These are phyloP conservation scores for Ottelia alismoides DNA, from an alignment of 106 monocot species.

Conservation along the genomic window DNA sequence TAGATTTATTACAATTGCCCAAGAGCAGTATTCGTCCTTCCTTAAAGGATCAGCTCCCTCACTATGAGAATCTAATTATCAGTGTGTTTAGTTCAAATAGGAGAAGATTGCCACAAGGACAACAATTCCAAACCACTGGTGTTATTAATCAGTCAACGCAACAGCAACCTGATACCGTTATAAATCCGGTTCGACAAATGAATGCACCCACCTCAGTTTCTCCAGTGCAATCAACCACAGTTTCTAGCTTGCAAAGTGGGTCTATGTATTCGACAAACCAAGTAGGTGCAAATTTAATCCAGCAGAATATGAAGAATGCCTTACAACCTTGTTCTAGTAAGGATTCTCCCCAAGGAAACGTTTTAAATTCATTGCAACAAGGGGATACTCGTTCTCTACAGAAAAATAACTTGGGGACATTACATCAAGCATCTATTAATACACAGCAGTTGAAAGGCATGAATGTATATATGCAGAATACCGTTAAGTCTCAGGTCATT, in stretches of 20 bases:
- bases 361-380: constrained; percentile 46
- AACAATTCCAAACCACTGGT: constrained; percentile 36
- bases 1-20: constrained; percentile 16
- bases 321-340: constrained; percentile 23
- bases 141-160: constrained; percentile 20
- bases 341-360: constrained; percentile 32
- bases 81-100: constrained; percentile 33
- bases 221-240: constrained; percentile 23
- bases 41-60: constrained; percentile 14
- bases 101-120: constrained; percentile 26
- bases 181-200: constrained; percentile 40
- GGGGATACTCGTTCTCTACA: constrained; percentile 33
- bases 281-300: constrained; percentile 22
- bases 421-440: constrained; percentile 38
- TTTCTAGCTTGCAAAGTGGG: constrained; percentile 30
- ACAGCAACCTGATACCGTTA: constrained; percentile 50
- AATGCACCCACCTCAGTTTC: constrained; percentile 35
- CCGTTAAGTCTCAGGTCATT: constrained; percentile 23
- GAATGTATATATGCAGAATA: constrained; percentile 27
- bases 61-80: constrained; percentile 44
- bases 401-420: constrained; percentile 27
- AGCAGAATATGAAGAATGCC: constrained; percentile 26
- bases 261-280: constrained; percentile 33
- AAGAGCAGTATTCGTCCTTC: constrained; percentile 17
- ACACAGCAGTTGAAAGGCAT: constrained; percentile 28